Conservation (phyloP, 768 basidiomycete species). For the Pleurotus eryngii region DNA sequence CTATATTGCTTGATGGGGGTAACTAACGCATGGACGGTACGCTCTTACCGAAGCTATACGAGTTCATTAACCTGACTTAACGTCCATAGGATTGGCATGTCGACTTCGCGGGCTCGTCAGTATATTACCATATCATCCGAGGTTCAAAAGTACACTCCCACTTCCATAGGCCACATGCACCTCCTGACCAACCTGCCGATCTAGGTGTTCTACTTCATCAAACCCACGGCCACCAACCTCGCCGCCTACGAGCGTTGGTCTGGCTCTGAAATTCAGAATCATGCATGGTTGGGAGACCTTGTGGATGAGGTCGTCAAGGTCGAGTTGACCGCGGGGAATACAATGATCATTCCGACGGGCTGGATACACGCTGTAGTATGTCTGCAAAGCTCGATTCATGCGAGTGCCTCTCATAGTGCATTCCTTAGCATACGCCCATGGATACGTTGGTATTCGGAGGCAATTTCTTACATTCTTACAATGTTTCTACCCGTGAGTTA, state of each 20-base stretch:
- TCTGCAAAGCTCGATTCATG: conserved; percentile 5
- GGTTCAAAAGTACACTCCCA: conserved; percentile 66
- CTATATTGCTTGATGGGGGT: conserved; percentile 98
- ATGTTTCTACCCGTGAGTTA: conserved; percentile 76
- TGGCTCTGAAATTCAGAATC: conserved; percentile 84
- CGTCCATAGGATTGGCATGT: conserved; percentile 88
- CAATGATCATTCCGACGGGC: conserved; percentile 93
- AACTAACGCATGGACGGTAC: conserved; percentile 87
- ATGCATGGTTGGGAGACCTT: conserved; percentile 89
- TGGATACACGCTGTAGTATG: conserved; percentile 98
- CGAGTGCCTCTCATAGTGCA: conserved; percentile 2
- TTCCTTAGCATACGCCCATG: conserved; percentile 75
- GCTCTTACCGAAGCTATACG: conserved; percentile 20
- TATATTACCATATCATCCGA: conserved; percentile 92
- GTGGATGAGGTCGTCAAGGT: conserved; percentile 90
- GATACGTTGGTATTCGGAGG: conserved; percentile 97
- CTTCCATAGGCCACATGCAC: conserved; percentile 3
- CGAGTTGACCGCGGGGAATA: conserved; percentile 71
- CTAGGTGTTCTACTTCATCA: conserved; percentile 95
- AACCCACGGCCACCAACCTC: conserved; percentile 82
- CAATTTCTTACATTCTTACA: conserved; percentile 94
- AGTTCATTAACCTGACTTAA: neutral
- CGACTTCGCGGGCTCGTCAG: conserved; percentile 96
- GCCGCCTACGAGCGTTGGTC: conserved; percentile 93
- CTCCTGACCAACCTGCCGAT: neutral